phyloP scores from a whole-genome alignment of 805 yeast species.

The Candida lessepsii region DNA sequence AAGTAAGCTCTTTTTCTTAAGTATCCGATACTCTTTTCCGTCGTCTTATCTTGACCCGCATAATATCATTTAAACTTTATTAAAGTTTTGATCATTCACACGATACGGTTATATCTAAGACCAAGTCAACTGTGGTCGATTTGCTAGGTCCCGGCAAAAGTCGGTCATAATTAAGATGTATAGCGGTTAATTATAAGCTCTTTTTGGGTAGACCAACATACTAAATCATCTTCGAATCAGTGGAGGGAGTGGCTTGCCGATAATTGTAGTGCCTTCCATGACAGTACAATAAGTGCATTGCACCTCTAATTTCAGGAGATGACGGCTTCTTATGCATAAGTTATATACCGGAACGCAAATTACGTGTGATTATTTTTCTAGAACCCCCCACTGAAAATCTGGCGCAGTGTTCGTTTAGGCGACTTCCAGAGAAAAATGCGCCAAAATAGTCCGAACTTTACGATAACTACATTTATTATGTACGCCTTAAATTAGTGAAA shows the following conservation, averaged over 20 bases:
- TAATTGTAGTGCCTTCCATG: too few species aligned
- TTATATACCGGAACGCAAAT: slow-evolving; percentile 1
- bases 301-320: slow-evolving; percentile 4
- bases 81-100: slow-evolving; percentile 1
- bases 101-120: neutral
- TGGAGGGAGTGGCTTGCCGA: too few species aligned
- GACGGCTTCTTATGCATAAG: slow-evolving; percentile 4
- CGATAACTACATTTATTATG: neutral
- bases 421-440: too few species aligned
- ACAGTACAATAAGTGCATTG: too few species aligned
- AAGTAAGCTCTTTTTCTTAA: too few species aligned
- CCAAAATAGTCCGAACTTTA: neutral
- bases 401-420: neutral
- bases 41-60: slow-evolving; percentile 3
- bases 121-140: too few species aligned
- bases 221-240: too few species aligned
- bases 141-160: too few species aligned
- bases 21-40: too few species aligned
- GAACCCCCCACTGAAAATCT: neutral
- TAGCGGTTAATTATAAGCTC: too few species aligned
- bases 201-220: too few species aligned
- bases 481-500: neutral
- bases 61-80: slow-evolving; percentile 1
- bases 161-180: too few species aligned
- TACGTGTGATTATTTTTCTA: neutral